These are phyloP conservation scores for Sporothrix curviconia DNA, from an alignment of 2,329 filamentous ascomycete genomes.

Conservation along the genomic window DNA sequence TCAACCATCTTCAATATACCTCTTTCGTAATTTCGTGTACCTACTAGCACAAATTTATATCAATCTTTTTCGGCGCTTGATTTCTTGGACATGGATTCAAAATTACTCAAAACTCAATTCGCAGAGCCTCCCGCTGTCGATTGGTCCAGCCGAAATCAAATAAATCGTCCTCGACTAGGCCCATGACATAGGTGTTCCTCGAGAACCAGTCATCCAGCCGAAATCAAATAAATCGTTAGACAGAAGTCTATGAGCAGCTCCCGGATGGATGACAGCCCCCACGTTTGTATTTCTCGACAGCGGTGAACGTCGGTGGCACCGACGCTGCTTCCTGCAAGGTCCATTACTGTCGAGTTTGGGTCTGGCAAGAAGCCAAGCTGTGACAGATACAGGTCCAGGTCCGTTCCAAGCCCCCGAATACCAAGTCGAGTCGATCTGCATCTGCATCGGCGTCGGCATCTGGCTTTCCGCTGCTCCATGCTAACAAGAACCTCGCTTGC, in stretches of 20 bases:
- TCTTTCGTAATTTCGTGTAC: neutral
- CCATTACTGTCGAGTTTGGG: neutral
- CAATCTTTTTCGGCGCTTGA: neutral
- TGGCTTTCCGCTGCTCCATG: neutral
- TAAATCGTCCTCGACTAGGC: conserved; percentile 56
- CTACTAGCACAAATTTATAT: neutral
- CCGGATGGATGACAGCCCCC: too few relatives aligned
- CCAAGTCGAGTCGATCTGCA: conserved; percentile 30
- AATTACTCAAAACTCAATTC: neutral
- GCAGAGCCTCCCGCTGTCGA: neutral
- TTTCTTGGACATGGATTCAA: neutral
- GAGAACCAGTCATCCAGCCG: conserved; percentile 53
- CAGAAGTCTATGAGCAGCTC: too few relatives aligned
- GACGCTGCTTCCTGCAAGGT: too few relatives aligned
- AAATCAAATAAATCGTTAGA: too few relatives aligned
- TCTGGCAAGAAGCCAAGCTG: conserved; percentile 54
- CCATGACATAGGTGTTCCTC: conserved; percentile 61
- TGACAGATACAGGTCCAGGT: conserved; percentile 59
- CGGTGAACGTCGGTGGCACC: too few relatives aligned
- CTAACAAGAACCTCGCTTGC: too few relatives aligned
- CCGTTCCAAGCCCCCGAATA: conserved; percentile 33
- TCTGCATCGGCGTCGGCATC: too few relatives aligned
- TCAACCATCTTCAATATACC: neutral
- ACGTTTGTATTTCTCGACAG: too few relatives aligned
- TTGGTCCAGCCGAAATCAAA: conserved; percentile 9